Evolutionary conservation across 192 early-diverging fungal genomes (phyloP).

Genomic region (Entomortierella parvispora): DNA sequence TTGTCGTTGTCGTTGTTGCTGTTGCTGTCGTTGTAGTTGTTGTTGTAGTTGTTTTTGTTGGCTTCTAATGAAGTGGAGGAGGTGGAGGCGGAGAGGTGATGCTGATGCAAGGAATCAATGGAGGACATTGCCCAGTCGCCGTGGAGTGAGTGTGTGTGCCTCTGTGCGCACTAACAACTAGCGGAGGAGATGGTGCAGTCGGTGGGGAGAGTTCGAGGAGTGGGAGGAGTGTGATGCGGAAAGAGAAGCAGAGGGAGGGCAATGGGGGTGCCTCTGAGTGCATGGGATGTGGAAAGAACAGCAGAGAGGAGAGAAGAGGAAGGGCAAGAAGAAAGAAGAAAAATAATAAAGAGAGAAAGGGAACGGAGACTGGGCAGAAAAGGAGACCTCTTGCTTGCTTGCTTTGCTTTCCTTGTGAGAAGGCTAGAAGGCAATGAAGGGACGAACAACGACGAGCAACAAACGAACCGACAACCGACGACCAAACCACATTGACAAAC

Average conservation of each 20-base stretch:
- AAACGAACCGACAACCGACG: no score
- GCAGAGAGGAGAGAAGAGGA: slow-evolving; percentile 1
- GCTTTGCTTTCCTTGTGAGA: no score
- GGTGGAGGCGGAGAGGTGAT: background rate
- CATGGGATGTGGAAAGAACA: background rate
- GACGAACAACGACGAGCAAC: no score
- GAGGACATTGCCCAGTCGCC: background rate
- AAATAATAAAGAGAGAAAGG: background rate
- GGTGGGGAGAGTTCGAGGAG: no score
- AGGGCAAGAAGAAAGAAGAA: background rate
- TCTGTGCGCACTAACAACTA: no score
- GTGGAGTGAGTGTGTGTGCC: slow-evolving; percentile 1
- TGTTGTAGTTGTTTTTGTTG: background rate
- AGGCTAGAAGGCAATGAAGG: no score
- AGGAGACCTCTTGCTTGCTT: no score
- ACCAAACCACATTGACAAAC: no score
- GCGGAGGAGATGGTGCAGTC: no score
- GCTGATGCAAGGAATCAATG: no score
- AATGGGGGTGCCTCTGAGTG: background rate
- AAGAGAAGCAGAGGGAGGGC: background rate
- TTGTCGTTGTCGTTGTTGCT: background rate
- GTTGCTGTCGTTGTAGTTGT: background rate
- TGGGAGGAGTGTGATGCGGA: no score
- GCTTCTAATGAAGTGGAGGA: no score
- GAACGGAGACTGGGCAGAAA: background rate